A percentile compares a stretch with the other conserved stretches of the same genome.
Conservation (phyloP, 2,329 filamentous ascomycete genomes). For the Trichoderma guizhouense region DNA sequence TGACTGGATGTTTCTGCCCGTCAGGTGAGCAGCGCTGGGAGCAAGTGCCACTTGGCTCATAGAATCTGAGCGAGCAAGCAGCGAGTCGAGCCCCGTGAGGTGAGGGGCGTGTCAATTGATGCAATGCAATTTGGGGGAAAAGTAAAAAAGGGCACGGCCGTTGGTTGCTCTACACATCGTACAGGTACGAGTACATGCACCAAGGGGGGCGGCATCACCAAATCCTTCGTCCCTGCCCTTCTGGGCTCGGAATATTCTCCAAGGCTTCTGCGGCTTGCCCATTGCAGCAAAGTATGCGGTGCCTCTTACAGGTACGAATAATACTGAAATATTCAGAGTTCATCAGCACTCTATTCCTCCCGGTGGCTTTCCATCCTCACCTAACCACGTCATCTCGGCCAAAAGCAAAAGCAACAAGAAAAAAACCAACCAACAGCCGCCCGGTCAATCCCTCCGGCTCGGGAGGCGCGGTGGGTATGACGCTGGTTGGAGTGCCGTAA, state of each 20-base stretch:
- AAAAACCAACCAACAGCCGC: background rate
- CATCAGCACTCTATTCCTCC: slow-evolving; percentile 10
- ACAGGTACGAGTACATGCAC: background rate
- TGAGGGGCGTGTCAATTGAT: background rate
- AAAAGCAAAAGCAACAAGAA: background rate
- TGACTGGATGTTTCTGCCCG: slow-evolving; percentile 32
- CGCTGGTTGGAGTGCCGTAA: slow-evolving; percentile 17
- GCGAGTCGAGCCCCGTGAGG: background rate
- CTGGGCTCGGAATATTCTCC: background rate
- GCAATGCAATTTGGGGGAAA: background rate
- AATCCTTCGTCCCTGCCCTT: background rate
- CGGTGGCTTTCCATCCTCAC: background rate
- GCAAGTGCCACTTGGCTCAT: slow-evolving; percentile 10
- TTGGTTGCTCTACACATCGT: background rate
- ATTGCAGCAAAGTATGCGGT: background rate
- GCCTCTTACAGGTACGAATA: background rate
- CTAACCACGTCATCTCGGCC: background rate
- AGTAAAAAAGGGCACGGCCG: background rate
- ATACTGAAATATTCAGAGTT: background rate
- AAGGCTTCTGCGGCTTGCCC: background rate
- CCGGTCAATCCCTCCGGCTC: background rate
- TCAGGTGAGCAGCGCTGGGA: slow-evolving; percentile 21
- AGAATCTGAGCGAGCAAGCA: background rate
- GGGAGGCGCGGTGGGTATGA: slow-evolving; percentile 9
- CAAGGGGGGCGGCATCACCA: background rate